A percentile compares a stretch with the other conserved stretches of the same genome.
Evolutionary conservation across 2,329 filamentous ascomycete species (phyloP).

Genomic region (Nemania serpens): DNA sequence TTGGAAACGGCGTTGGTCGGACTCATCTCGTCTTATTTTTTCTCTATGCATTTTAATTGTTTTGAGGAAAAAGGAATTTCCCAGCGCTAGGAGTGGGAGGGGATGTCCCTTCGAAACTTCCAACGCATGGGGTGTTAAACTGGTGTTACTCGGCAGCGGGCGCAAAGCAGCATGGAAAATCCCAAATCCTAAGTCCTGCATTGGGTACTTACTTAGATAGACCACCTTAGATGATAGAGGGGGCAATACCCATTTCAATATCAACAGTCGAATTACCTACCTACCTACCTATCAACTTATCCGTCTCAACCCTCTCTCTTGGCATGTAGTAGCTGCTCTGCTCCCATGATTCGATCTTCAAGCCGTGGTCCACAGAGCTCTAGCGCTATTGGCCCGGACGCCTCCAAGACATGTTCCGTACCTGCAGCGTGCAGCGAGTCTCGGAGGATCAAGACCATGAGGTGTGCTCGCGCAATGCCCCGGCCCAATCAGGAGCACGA

Average conservation of each 20-base stretch:
- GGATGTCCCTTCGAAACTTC: too few relatives aligned
- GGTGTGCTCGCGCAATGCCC: too few relatives aligned
- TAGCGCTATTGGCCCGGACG: constrained; percentile 13
- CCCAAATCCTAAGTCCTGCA: too few relatives aligned
- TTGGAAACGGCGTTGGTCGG: constrained; percentile 6
- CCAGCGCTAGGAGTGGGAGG: too few relatives aligned
- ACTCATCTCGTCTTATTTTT: neutral
- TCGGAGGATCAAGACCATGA: neutral
- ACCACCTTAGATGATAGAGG: too few relatives aligned
- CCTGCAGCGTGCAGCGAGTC: constrained; percentile 19
- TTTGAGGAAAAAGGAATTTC: too few relatives aligned
- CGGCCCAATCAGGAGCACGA: constrained; percentile 13
- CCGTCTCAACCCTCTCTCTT: neutral
- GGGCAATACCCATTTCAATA: neutral
- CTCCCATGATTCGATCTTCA: constrained; percentile 1
- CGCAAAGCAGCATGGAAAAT: too few relatives aligned
- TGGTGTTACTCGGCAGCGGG: too few relatives aligned
- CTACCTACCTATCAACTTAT: neutral
- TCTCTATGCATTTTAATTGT: too few relatives aligned
- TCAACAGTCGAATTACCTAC: neutral
- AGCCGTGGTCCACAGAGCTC: neutral
- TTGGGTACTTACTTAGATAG: too few relatives aligned
- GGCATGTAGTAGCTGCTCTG: neutral
- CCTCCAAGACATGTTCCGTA: constrained; percentile 4
- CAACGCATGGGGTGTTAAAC: too few relatives aligned